phyloP scores from a whole-genome alignment of 305 asterid species.

The Solanum hybrid region DNA sequence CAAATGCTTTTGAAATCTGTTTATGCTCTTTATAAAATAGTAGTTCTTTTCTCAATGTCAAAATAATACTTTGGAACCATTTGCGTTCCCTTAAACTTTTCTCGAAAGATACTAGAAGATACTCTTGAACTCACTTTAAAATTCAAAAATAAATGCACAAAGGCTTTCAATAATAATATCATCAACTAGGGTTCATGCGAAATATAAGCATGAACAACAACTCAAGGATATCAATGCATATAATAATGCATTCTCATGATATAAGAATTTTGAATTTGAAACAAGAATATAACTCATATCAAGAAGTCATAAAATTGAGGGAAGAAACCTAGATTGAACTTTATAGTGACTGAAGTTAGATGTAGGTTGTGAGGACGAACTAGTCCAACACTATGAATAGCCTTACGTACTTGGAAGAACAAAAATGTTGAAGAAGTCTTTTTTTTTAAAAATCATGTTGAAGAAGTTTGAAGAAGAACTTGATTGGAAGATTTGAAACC shows the following conservation, averaged over 20 bases:
- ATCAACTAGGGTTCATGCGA: background rate
- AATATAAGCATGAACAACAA: background rate
- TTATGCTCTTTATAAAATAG: background rate
- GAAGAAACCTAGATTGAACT: background rate
- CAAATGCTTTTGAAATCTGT: background rate
- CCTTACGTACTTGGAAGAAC: background rate
- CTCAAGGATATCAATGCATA: background rate
- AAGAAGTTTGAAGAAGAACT: background rate
- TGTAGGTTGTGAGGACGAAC: background rate
- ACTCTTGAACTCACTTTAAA: background rate
- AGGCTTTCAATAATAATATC: background rate
- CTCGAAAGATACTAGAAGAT: background rate
- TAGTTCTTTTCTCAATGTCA: background rate
- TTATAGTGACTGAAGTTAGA: background rate
- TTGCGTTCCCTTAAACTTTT: background rate
- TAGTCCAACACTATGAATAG: too few relatives aligned
- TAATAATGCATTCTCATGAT: background rate
- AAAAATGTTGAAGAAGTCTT: too few relatives aligned
- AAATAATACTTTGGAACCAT: background rate
- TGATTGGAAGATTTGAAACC: background rate
- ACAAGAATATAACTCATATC: background rate
- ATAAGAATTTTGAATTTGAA: background rate
- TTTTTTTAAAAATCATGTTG: background rate
- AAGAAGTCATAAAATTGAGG: background rate
- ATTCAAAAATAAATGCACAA: background rate